Evolutionary conservation across 2,329 filamentous ascomycete genomes (phyloP).

Genomic region (Zymoseptoria brevis): DNA sequence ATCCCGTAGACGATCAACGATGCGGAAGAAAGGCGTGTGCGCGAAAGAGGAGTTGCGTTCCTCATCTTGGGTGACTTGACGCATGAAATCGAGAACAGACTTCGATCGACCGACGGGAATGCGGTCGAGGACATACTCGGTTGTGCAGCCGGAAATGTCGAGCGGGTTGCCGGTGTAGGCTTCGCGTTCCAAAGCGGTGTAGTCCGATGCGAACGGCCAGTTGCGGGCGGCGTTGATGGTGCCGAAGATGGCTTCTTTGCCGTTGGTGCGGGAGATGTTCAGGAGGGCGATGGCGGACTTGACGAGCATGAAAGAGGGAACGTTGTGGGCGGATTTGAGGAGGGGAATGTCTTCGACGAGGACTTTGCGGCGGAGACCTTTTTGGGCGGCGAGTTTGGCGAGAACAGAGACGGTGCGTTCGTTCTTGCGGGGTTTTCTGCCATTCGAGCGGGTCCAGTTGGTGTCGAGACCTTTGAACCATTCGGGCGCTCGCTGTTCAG

Average conservation of each 20-base stretch:
- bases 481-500: constrained; percentile 24
- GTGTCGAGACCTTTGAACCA: constrained; percentile 29
- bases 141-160: constrained; percentile 30
- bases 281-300: constrained; percentile 27
- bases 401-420: constrained; percentile 17
- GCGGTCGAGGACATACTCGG: constrained; percentile 27
- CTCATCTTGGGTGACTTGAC: constrained; percentile 26
- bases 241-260: constrained; percentile 27
- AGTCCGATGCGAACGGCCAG: constrained; percentile 28
- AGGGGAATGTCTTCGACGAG: constrained; percentile 20
- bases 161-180: constrained; percentile 25
- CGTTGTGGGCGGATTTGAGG: constrained; percentile 26
- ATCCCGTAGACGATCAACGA: constrained; percentile 25
- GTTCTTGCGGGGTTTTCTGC: constrained; percentile 19
- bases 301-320: constrained; percentile 29
- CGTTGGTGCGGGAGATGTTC: constrained; percentile 24
- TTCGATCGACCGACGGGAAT: constrained; percentile 22
- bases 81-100: constrained; percentile 23
- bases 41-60: constrained; percentile 24
- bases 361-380: constrained; percentile 23
- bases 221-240: constrained; percentile 28
- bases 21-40: constrained; percentile 26
- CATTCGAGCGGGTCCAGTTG: constrained; percentile 23
- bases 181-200: constrained; percentile 22
- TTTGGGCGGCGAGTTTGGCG: constrained; percentile 23